Evolutionary conservation across 176 grass and related monocot species (phyloP).

Genomic region (Carex kokanica): DNA sequence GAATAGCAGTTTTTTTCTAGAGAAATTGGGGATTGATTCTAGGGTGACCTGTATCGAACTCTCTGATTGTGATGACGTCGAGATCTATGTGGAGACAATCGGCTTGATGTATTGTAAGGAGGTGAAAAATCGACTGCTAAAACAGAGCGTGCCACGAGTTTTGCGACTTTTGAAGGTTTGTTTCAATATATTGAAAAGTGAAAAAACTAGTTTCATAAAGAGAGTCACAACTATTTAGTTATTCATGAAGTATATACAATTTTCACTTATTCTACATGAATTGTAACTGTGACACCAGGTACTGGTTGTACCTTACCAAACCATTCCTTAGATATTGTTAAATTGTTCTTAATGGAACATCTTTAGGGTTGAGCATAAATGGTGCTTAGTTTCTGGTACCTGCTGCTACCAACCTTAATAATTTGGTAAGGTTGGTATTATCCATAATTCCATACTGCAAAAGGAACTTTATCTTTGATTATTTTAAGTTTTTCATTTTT

Average conservation of each 20-base stretch:
- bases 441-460: neutral
- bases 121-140: slow-evolving; percentile 71
- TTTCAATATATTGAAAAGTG: neutral
- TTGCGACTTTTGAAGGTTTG: slow-evolving; percentile 85
- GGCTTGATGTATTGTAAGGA: slow-evolving; percentile 86
- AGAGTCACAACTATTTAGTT: neutral
- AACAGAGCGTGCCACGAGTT: slow-evolving; percentile 71
- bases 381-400: neutral
- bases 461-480: slow-evolving; percentile 1
- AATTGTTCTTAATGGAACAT: neutral
- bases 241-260: neutral
- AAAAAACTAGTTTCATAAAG: neutral
- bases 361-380: neutral
- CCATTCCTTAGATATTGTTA: neutral
- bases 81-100: slow-evolving; percentile 84
- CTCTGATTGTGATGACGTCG: slow-evolving; percentile 79
- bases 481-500: neutral
- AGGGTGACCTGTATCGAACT: slow-evolving; percentile 50
- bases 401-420: slow-evolving; percentile 14
- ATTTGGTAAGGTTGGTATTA: neutral
- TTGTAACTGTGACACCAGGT: neutral
- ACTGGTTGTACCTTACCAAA: neutral
- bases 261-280: neutral
- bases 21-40: slow-evolving; percentile 55
- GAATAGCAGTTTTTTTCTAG: slow-evolving; percentile 66